Base-by-base conservation (phyloP, 805 yeast genomes). In the Pichia manshurica region DNA sequence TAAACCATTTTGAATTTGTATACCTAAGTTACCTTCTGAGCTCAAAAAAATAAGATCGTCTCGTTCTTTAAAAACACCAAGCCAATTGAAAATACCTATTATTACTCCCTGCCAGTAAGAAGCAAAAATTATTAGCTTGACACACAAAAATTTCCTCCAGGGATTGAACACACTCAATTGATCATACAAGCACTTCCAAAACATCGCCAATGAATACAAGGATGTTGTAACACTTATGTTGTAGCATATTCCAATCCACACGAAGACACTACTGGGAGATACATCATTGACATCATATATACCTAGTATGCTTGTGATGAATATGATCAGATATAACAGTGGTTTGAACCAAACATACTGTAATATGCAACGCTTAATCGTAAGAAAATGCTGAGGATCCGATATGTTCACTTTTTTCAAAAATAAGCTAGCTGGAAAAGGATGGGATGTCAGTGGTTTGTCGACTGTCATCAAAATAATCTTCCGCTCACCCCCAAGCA, bases 281-380 rank as follows among this genome's bases (percentile, higher is more conserved):
- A 79, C 65, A 47, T 75, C 69, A 45, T 76, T 74, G 21, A 75
- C 75, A 44, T 78, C 68, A 58, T 82, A 78, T 44, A 71, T 57
- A 0, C 81, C 78, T 15, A 71, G 48, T 0, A 74, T 50, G 50
- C 79, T 77, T 28, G 78, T 65, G 35, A 75, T 45, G 21, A 77
- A 61, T 22, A 75, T 70, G n/a, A 74, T 67, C 12, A 81, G 50
- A 50, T 89, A 83, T n/a, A 90, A 71, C 13, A 87, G 51, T 0
- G 97, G 97, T 58, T 95, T 90, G 50, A 90, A 64, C 96, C 96
- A 93, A 7, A 91, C 96, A 60, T 91, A 93, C 64, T 93, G 99
- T 44, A 93, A 67, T 6, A 93, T 82, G 2, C 95, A 91, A 51
- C 96, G 69, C 59, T 93, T 93, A 43, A 93, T 79, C 17, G 67